Percentiles rank a stretch among this genome's conserved stretches.
Conservation (phyloP, 805 yeast species). For the Cyberlindnera euphorbiiphila region DNA sequence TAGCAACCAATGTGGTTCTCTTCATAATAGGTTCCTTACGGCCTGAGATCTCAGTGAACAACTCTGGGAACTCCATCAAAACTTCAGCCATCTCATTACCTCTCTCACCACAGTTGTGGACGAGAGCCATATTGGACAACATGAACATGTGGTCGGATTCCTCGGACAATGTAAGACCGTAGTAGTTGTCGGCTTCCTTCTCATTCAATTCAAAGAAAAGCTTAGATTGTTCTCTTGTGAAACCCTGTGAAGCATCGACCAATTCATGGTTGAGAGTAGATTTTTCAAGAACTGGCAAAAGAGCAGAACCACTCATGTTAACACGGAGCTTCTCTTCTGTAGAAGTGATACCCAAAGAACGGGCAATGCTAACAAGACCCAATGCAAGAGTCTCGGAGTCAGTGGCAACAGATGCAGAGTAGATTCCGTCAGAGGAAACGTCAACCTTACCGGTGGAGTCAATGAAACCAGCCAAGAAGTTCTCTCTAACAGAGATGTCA, state of each 20-base stretch:
- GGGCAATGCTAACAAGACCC: conserved; percentile 36
- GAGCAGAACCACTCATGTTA: conserved; percentile 26
- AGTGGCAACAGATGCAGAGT: conserved; percentile 28
- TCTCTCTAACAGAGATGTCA: conserved; percentile 38
- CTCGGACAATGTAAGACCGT: conserved; percentile 36
- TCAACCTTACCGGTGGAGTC: conserved; percentile 37
- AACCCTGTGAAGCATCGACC: not conserved
- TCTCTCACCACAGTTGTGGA: conserved; percentile 71
- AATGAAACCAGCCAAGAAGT: conserved; percentile 41
- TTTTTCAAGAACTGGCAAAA: conserved; percentile 26
- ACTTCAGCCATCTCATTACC: conserved; percentile 99
- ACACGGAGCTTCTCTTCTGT: conserved; percentile 26
- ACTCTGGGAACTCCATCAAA: conserved; percentile 98
- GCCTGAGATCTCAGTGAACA: conserved; percentile 86
- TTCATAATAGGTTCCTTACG: conserved; percentile 98
- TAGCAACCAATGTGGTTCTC: conserved; percentile 97
- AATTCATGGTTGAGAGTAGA: conserved; percentile 26
- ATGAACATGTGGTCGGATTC: conserved; percentile 41
- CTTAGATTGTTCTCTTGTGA: conserved; percentile 14
- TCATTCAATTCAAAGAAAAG: conserved; percentile 32
- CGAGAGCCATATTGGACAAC: conserved; percentile 35
- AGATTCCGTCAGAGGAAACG: conserved; percentile 20
- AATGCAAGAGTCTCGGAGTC: conserved; percentile 31
- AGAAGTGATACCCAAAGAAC: conserved; percentile 40
- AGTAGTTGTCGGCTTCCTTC: conserved; percentile 34